Base-by-base conservation (phyloP, 345 rosid species). In the Noccaea caerulescens region DNA sequence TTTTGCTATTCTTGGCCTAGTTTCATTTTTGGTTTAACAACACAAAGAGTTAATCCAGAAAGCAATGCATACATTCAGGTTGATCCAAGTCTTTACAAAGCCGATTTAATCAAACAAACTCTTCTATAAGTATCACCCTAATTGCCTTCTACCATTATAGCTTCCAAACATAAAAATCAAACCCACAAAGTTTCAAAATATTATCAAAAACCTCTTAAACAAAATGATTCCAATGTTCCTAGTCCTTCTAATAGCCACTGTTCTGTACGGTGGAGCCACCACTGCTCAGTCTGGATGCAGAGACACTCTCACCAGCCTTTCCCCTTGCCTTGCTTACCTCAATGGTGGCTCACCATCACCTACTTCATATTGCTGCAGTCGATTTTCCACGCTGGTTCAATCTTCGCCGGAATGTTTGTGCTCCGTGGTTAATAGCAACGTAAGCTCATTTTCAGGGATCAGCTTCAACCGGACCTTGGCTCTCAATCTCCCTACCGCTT, bases 341-440 rank as follows among this genome's bases (percentile, higher is more conserved):
- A 66, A 73, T 0, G 89, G 85, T 46, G 87, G 80, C 71, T 71
- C 86, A 42, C 41, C 88, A 0, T 72, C 77, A 6, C 96, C 92
- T 6, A 79, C 92, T 3, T 70, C 84, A 9, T 13, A 77, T 0
- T 87, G 90, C 75, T 84, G 89, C 82, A 57, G 78, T 4, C 81
- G 80, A 72, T 76, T 87, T 0, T 55, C 75, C 23, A 68, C 10
- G 39, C 82, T 85, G 1, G 86, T 84, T 33, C 82, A 76, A 45
- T 72, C 83, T 9, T 78, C 80, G 12, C 92, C 90, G 0, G 72
- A 71, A 42, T 87, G 89, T 77, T 82, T 85, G 33, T 89, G 92
- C 70, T 47, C 78, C 5, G 76, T 69, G 16, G 79, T 87, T 49
- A 80, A 66, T 6, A 72, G 81, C 51, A 58, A 81, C 1, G 6